Base-by-base conservation (phyloP, 202 grass and related monocot genomes). In the Zoysia matrella region DNA sequence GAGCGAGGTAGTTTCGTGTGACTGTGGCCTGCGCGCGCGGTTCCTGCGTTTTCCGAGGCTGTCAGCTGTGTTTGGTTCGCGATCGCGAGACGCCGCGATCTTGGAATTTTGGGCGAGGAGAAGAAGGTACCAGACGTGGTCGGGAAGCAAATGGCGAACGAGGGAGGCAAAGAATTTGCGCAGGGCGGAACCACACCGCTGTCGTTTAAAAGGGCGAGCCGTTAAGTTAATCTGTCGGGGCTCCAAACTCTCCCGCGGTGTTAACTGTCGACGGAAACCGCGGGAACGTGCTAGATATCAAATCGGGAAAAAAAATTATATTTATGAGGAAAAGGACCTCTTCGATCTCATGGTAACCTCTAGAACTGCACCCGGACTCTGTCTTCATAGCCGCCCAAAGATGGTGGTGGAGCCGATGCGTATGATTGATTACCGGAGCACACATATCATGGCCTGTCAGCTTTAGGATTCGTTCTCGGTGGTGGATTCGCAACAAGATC, bases 61-160 rank as follows among this genome's bases (percentile, higher is more conserved):
- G 22, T 30, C 22, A 30, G 22, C 22, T 30, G 22, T 30, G 22
- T 30, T 30, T 30, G 22, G 22, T 30, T 30, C 22, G 22, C 22
- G 22, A 30, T 30, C 22, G 22, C 22, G 22, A 30, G 22, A 30
- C 22, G 22, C 22, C 22, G 22, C 22, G 22, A 30, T 30, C 66
- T 3, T 75, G 58, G 65, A 88, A 56, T 86, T 72, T 85, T 51
- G 82, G 76, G 12, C 2, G 61, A 13, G 77, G 85, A 90, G 77
- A 81, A 76, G 79, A 82, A 89, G 87, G 67, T 52, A 57, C 9
- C 11, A 87, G 68, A 84, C 90, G 72, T 86, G 89, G 68, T 77
- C 22, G 8, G 47, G 73, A 90, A 87, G 90, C 58, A 92, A 89
- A 76, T 58, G 72, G 69, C 70, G 68, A 39, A 54, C 22, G 22